A percentile compares a stretch with the other conserved stretches of the same genome.
These are phyloP conservation scores for Pseudofabraea citricarpa DNA, from an alignment of 2,329 filamentous ascomycete species.

Conservation along the genomic window DNA sequence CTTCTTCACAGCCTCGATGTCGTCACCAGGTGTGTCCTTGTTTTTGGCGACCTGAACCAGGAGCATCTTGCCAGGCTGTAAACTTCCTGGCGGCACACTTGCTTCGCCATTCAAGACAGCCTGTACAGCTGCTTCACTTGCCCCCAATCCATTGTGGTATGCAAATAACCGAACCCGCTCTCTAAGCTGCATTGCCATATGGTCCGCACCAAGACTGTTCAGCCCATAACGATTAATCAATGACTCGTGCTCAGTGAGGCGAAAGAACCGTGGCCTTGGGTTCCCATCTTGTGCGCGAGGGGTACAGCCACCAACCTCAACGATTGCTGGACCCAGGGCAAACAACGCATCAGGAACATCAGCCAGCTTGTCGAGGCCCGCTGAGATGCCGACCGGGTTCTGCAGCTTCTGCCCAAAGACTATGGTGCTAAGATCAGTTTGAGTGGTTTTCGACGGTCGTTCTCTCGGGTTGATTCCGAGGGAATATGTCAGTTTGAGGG, in stretches of 20 bases:
- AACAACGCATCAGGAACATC: conserved; percentile 84
- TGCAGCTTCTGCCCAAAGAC: conserved; percentile 74
- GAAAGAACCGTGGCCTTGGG: conserved; percentile 80
- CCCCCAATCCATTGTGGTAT: conserved; percentile 60
- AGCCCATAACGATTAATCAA: conserved; percentile 95
- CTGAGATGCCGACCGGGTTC: conserved; percentile 93
- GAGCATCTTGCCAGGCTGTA: conserved; percentile 71
- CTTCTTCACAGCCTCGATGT: conserved; percentile 75
- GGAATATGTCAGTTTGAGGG: conserved; percentile 67
- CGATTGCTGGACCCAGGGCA: conserved; percentile 76
- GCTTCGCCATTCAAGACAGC: conserved; percentile 73
- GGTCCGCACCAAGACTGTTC: conserved; percentile 85
- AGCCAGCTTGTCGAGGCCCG: conserved; percentile 90
- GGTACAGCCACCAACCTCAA: conserved; percentile 90
- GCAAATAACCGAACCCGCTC: conserved; percentile 77
- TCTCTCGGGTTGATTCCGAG: conserved; percentile 80
- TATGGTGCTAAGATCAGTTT: conserved; percentile 35
- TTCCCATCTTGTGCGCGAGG: conserved; percentile 86
- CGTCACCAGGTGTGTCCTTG: conserved; percentile 80
- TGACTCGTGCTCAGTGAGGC: conserved; percentile 75
- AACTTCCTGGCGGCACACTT: conserved; percentile 75
- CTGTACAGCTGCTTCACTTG: conserved; percentile 58
- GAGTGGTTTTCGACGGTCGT: conserved; percentile 44
- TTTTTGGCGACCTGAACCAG: conserved; percentile 97
- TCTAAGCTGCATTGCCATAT: conserved; percentile 73